Conservation (phyloP, 2,329 filamentous ascomycete genomes). For the Cordyceps tenuipes region DNA sequence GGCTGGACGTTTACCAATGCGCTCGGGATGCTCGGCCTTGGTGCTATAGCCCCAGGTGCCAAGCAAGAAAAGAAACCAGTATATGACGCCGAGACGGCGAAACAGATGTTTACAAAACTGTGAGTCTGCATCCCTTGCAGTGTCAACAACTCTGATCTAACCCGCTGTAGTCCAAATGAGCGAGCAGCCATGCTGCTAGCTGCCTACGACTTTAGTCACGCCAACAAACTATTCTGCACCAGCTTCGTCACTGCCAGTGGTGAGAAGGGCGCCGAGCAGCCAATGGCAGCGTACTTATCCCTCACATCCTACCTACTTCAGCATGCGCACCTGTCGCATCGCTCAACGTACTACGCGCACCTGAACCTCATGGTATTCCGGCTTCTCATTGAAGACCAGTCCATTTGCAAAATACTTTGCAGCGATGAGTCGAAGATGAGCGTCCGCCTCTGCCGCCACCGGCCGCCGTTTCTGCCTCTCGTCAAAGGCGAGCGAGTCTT, state of each 20-base stretch:
- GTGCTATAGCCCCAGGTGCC: constrained; percentile 61
- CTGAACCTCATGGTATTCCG: constrained; percentile 79
- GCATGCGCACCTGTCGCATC: constrained; percentile 76
- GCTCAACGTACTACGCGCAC: constrained; percentile 75
- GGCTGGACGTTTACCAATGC: constrained; percentile 80
- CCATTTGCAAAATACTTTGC: constrained; percentile 75
- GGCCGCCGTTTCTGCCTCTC: constrained; percentile 74
- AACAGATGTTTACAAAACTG: constrained; percentile 71
- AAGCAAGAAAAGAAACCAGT: constrained; percentile 49
- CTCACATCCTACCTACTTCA: constrained; percentile 88
- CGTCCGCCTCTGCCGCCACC: constrained; percentile 81
- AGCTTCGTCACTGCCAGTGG: constrained; percentile 61
- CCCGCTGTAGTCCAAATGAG: constrained; percentile 55
- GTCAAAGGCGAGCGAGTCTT: constrained; percentile 65
- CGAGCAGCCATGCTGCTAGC: constrained; percentile 75
- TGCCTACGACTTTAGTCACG: constrained; percentile 86
- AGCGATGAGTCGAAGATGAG: constrained; percentile 64
- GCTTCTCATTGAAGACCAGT: constrained; percentile 76
- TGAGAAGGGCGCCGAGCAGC: constrained; percentile 59
- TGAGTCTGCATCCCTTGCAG: constrained; percentile 36
- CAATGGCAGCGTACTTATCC: constrained; percentile 76
- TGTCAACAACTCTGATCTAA: constrained; percentile 13
- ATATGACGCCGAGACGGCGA: constrained; percentile 71
- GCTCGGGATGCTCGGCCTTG: constrained; percentile 75
- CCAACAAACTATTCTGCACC: constrained; percentile 91